Percentiles rank a stretch among this genome's conserved stretches.
Conservation (phyloP, 768 basidiomycete species). For the Arthromyces matolae region DNA sequence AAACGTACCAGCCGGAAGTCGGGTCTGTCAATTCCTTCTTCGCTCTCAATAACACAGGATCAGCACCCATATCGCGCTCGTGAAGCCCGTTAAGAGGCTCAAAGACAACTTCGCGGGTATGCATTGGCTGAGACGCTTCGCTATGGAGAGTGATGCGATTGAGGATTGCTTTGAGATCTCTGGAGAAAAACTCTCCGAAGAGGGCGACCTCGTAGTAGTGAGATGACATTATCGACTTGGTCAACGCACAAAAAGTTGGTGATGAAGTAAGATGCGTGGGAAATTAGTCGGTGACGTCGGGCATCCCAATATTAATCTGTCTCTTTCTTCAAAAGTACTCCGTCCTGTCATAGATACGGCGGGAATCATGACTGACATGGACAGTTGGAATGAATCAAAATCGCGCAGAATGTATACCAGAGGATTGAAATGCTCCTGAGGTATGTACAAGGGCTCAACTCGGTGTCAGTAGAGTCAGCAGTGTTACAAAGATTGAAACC, state of each 20-base stretch:
- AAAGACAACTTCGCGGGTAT: constrained; percentile 75
- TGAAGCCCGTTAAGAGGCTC: constrained; percentile 69
- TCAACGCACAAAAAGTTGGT: background rate
- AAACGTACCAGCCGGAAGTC: constrained; percentile 59
- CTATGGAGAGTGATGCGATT: constrained; percentile 80
- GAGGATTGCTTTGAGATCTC: constrained; percentile 71
- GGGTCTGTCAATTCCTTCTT: constrained; percentile 68
- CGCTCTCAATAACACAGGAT: constrained; percentile 68
- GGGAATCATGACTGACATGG: too few relatives aligned
- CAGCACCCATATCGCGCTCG: constrained; percentile 57
- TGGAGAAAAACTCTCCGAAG: constrained; percentile 76
- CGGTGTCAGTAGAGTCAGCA: too few relatives aligned
- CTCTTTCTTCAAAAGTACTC: too few relatives aligned
- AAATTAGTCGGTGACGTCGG: background rate
- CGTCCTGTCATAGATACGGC: too few relatives aligned
- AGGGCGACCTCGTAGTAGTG: constrained; percentile 80
- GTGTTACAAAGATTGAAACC: too few relatives aligned
- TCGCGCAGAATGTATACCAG: too few relatives aligned
- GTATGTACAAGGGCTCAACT: too few relatives aligned
- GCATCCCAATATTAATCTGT: too few relatives aligned
- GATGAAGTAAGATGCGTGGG: background rate
- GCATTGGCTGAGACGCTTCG: constrained; percentile 73
- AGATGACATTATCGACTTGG: constrained; percentile 38
- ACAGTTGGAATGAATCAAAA: too few relatives aligned
- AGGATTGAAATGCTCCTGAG: too few relatives aligned